Conservation (phyloP, 192 early-diverging fungal genomes). For the Coemansia erecta region DNA sequence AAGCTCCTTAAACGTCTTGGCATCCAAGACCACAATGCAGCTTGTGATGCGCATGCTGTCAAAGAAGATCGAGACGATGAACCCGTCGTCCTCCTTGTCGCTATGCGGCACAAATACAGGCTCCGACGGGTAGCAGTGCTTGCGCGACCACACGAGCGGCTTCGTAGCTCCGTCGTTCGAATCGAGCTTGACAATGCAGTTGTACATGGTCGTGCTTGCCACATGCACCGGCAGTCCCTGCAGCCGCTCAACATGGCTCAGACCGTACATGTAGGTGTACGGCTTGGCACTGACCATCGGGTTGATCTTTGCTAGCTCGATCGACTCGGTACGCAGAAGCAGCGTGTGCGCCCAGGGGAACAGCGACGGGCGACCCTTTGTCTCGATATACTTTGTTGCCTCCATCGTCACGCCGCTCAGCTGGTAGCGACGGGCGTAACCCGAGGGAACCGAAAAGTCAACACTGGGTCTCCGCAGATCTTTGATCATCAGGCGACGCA, state of each 20-base stretch:
- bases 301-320: conserved; percentile 57
- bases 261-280: conserved; percentile 56
- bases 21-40: conserved; percentile 75
- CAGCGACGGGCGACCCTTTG: conserved; percentile 11
- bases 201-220: conserved; percentile 50
- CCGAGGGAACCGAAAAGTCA: conserved; percentile 44
- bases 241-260: conserved; percentile 40
- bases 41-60: conserved; percentile 63
- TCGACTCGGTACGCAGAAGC: conserved; percentile 46
- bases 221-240: conserved; percentile 23
- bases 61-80: conserved; percentile 71
- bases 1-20: conserved; percentile 62
- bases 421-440: conserved; percentile 63
- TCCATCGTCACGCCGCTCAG: conserved; percentile 61
- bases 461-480: conserved; percentile 52
- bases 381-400: conserved; percentile 54
- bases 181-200: conserved; percentile 59
- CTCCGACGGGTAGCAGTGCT: conserved; percentile 75
- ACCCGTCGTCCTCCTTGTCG: conserved; percentile 70
- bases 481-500: conserved; percentile 59
- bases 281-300: conserved; percentile 46
- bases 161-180: conserved; percentile 35
- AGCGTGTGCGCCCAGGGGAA: conserved; percentile 31
- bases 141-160: conserved; percentile 51
- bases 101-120: conserved; percentile 71